Base-by-base conservation (phyloP, 495 filamentous ascomycete species). In the Emericellopsis terricola region DNA sequence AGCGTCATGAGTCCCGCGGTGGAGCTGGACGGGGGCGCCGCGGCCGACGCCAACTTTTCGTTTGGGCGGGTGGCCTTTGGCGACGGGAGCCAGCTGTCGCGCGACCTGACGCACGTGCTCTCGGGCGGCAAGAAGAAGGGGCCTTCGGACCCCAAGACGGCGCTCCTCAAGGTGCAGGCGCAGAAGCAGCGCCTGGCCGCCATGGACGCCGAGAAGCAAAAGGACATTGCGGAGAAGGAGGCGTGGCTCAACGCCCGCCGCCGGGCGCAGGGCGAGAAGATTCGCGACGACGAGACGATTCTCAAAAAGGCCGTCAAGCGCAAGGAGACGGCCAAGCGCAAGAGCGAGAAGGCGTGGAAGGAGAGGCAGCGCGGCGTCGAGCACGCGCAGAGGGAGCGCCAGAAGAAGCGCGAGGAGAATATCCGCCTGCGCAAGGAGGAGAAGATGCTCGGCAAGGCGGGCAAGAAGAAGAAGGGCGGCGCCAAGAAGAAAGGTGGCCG, bases 241-340 rank as follows among this genome's bases (percentile, higher is more conserved):
- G 53, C 73, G 32, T 97, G 89, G 89, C 63, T 91, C 38, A 87
- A 85, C 33, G 89, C 87, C 5, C 73, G 83, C 54, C 81, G 86
- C 52, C 76, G 80, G 17, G 83, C 80, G 3, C 79, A 87, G 41
- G 83, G 89, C 18, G 85, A 94, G 50, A 82, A 84, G 44, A 73
- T 94, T n/a, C 66, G 73, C 38, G 84, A 96, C 40, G 81, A 92
- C 49, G 79, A 79, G 34, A 71, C 66, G n/a, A 51, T 96, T 21
- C 68, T 97, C 9, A 91, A 91, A 69, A 94, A 94, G 64, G 82
- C 85, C 2, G 58, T 94, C 38, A 94, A 94, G 68, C 74, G 87
- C 40, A 85, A 91, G 56, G 82, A 92, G 49, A 75, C 73, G 41
- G 59, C 66, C 19, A 97, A 96, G 71, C 77, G 71, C 56, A 92